Conservation (phyloP, 495 filamentous ascomycete species). For the Penicillium canescens region DNA sequence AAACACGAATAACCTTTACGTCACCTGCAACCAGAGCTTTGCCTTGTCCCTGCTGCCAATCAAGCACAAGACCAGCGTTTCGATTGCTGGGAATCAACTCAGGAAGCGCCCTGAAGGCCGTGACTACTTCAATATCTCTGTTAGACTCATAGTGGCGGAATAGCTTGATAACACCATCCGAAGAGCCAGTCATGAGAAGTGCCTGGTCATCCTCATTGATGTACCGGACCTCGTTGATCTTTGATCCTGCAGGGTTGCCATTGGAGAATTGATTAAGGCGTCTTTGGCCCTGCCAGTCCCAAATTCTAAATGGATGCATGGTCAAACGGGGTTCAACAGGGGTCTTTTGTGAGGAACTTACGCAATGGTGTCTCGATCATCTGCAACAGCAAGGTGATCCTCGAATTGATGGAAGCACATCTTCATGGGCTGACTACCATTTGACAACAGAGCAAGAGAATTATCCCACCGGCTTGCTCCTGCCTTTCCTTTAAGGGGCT, state of each 20-base stretch:
- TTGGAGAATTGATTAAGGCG: constrained; percentile 87
- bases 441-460: constrained; percentile 75
- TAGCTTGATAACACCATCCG: constrained; percentile 91
- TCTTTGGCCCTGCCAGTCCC: constrained; percentile 82
- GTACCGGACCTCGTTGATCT: constrained; percentile 91
- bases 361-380: constrained; percentile 84
- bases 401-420: constrained; percentile 99
- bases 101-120: constrained; percentile 86
- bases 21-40: constrained; percentile 93
- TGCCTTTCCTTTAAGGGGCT: constrained; percentile 86
- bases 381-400: constrained; percentile 89
- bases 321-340: constrained; percentile 22
- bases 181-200: constrained; percentile 89
- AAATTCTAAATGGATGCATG: constrained; percentile 56
- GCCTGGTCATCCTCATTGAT: constrained; percentile 99
- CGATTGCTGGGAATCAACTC: constrained; percentile 89
- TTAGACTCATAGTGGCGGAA: constrained; percentile 81
- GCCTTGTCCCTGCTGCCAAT: constrained; percentile 98
- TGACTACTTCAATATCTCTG: constrained; percentile 78
- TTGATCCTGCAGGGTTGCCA: constrained; percentile 85
- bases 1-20: constrained; percentile 91
- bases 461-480: constrained; percentile 82
- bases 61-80: constrained; percentile 92
- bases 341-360: constrained; percentile 30
- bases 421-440: constrained; percentile 81